phyloP scores from a whole-genome alignment of 2,329 filamentous ascomycete genomes.

The Leptodontidium sp. region DNA sequence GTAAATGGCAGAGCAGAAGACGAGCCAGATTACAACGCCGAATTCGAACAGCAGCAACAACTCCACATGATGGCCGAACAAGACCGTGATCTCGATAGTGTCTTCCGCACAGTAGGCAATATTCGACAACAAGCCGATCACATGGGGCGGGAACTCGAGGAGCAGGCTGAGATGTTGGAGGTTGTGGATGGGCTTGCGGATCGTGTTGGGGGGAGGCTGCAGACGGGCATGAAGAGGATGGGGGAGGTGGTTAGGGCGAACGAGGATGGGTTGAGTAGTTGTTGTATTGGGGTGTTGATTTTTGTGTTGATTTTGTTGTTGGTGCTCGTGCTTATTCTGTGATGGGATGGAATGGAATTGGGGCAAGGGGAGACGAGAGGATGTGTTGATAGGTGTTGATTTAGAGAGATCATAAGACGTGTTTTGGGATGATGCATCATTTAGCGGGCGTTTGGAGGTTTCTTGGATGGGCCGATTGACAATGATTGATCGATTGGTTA shows the following conservation, averaged over 20 bases:
- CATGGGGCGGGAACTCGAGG: slow-evolving; percentile 96
- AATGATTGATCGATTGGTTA: background rate
- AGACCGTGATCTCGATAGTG: slow-evolving; percentile 89
- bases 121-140: slow-evolving; percentile 89
- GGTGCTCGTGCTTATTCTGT: slow-evolving; percentile 75
- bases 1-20: slow-evolving; percentile 46
- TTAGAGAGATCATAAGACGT: background rate
- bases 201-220: slow-evolving; percentile 83
- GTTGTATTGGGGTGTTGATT: slow-evolving; percentile 89
- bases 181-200: slow-evolving; percentile 86
- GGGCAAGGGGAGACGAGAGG: background rate
- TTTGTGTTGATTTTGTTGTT: slow-evolving; percentile 87
- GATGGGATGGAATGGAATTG: background rate
- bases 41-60: slow-evolving; percentile 92
- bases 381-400: background rate
- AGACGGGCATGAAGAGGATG: slow-evolving; percentile 87
- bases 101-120: slow-evolving; percentile 92
- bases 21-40: slow-evolving; percentile 65
- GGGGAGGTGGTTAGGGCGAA: slow-evolving; percentile 85
- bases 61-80: slow-evolving; percentile 92
- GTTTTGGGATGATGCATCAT: background rate
- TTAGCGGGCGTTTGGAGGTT: slow-evolving; percentile 11
- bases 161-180: slow-evolving; percentile 89
- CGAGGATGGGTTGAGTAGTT: slow-evolving; percentile 87
- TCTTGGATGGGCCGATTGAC: background rate